Conservation (phyloP, 2,329 filamentous ascomycete species). For the Hypoxylon sp. region DNA sequence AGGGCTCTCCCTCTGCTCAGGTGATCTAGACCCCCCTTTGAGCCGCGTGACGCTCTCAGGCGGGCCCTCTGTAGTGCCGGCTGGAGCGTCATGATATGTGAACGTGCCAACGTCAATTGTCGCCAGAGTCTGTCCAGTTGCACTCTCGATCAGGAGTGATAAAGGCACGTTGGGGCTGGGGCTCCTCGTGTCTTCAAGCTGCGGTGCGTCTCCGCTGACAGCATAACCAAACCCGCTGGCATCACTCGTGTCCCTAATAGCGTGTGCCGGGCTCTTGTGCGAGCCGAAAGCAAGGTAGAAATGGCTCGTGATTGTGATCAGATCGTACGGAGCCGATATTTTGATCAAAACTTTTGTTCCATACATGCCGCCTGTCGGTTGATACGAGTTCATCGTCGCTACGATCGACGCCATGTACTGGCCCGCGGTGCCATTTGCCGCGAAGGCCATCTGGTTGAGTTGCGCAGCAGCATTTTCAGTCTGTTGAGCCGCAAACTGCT, state of each 20-base stretch:
- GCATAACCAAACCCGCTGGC: conserved; percentile 77
- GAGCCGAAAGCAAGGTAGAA: conserved; percentile 83
- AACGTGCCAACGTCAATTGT: conserved; percentile 64
- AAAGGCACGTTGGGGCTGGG: conserved; percentile 67
- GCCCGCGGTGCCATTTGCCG: conserved; percentile 73
- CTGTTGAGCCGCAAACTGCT: conserved; percentile 63
- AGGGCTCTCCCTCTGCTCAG: conserved; percentile 61
- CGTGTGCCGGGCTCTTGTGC: conserved; percentile 77
- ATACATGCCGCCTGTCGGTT: conserved; percentile 76
- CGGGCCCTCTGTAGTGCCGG: conserved; percentile 55
- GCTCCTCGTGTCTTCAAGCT: conserved; percentile 66
- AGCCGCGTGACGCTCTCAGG: conserved; percentile 59
- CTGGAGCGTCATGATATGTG: conserved; percentile 60
- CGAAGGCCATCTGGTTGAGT: conserved; percentile 70
- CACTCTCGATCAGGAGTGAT: conserved; percentile 67
- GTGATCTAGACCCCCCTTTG: conserved; percentile 58
- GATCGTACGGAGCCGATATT: conserved; percentile 81
- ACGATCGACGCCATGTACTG: conserved; percentile 76
- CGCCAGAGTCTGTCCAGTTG: conserved; percentile 68
- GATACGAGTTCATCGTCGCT: conserved; percentile 77
- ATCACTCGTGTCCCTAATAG: conserved; percentile 73
- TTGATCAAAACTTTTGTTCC: conserved; percentile 81
- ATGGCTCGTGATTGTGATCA: conserved; percentile 71
- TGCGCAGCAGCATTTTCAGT: conserved; percentile 66
- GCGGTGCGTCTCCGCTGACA: conserved; percentile 80